These are phyloP conservation scores for Talaromyces sp. DNA, from an alignment of 2,329 filamentous ascomycete genomes.

Conservation along the genomic window DNA sequence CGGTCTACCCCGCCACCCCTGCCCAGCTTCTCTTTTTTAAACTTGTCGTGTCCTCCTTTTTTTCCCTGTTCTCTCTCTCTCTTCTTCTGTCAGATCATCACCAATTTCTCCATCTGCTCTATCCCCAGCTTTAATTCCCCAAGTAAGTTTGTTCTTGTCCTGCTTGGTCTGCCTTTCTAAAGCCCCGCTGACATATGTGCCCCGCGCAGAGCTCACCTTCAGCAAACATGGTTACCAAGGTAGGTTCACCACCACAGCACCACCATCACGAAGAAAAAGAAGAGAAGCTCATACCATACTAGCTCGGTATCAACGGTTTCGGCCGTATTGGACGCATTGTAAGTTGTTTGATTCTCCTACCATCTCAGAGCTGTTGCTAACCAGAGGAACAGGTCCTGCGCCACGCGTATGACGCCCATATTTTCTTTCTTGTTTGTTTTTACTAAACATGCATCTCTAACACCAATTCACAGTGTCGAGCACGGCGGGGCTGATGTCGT, in stretches of 20 bases:
- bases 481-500: conserved; percentile 85
- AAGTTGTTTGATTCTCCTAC: conserved; percentile 21
- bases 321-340: conserved; percentile 97
- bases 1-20: conserved; percentile 19
- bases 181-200: conserved; percentile 23
- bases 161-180: background rate
- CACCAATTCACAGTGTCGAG: conserved; percentile 56
- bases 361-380: conserved; percentile 19
- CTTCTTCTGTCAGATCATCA: conserved; percentile 1
- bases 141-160: background rate
- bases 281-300: conserved; percentile 46
- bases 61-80: background rate
- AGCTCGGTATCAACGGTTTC: conserved; percentile 99
- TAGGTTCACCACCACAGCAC: conserved; percentile 13
- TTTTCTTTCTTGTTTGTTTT: too few species aligned
- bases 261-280: background rate
- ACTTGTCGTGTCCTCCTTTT: background rate
- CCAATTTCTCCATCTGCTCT: background rate
- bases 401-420: conserved; percentile 64
- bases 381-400: conserved; percentile 65
- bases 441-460: background rate
- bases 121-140: background rate
- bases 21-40: conserved; percentile 1
- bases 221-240: conserved; percentile 33
- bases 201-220: conserved; percentile 18